A percentile compares a stretch with the other conserved stretches of the same genome.
These are phyloP conservation scores for Raddia distichophylla DNA, from an alignment of 176 grass and related monocot genomes.

Conservation along the genomic window DNA sequence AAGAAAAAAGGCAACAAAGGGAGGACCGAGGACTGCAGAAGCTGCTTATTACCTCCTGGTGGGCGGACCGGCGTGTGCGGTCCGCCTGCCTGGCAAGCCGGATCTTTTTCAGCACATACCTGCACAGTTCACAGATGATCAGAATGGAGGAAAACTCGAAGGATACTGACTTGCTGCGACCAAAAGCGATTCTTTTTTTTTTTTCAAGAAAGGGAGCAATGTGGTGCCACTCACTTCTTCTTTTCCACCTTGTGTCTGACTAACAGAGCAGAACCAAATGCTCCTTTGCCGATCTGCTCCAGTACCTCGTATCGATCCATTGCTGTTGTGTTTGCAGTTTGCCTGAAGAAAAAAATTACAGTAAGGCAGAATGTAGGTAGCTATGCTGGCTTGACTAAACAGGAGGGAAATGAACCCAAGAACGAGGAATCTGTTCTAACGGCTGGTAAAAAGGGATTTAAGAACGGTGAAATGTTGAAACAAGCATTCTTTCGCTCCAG, in stretches of 20 bases:
- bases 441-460: not conserved
- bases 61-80: constrained; percentile 76
- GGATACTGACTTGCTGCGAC: not conserved
- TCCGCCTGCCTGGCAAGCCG: constrained; percentile 81
- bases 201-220: not conserved
- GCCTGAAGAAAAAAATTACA: constrained; percentile 31
- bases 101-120: constrained; percentile 95
- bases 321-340: not conserved
- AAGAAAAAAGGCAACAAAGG: not conserved
- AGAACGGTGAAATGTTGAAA: not conserved
- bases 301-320: constrained; percentile 91
- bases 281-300: constrained; percentile 92
- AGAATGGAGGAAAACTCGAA: not conserved
- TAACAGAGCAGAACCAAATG: constrained; percentile 83
- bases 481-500: not conserved
- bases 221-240: constrained; percentile 58
- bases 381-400: not conserved
- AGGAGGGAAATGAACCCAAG: not conserved
- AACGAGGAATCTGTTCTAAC: not conserved
- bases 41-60: constrained; percentile 77
- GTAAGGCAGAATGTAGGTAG: not conserved
- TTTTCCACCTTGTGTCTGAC: constrained; percentile 90
- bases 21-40: constrained; percentile 5
- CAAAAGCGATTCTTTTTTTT: not conserved
- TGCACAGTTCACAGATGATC: constrained; percentile 50